phyloP scores from a whole-genome alignment of 306 rosid genomes.

The Chamaecrista fasciculata region DNA sequence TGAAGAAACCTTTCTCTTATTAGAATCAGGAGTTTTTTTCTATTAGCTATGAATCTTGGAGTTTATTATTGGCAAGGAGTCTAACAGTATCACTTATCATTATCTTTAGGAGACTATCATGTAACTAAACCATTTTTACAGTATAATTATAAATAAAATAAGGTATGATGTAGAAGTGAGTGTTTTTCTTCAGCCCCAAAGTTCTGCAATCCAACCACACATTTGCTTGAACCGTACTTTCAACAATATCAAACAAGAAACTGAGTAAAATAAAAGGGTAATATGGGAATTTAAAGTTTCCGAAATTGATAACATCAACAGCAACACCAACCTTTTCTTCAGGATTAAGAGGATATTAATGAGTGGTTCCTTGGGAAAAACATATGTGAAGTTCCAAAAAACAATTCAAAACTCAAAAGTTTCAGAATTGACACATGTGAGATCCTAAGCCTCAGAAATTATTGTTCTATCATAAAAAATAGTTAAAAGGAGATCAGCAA shows the following conservation, averaged over 20 bases:
- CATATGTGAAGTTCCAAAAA: no score
- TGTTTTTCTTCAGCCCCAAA: not conserved
- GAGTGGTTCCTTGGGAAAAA: no score
- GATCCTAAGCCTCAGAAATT: not conserved
- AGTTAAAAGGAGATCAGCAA: not conserved
- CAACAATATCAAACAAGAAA: not conserved
- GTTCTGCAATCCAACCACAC: not conserved
- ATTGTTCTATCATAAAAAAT: not conserved
- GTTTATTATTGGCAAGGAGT: no score
- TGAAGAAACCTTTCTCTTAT: not conserved
- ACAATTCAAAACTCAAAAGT: no score
- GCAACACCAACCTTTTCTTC: not conserved
- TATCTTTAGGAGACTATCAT: not conserved
- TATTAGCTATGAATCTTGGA: no score
- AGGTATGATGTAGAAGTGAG: not conserved
- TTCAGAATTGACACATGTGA: not conserved
- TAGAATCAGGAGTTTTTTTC: not conserved
- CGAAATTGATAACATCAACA: not conserved
- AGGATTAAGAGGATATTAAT: not conserved
- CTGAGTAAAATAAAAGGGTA: not conserved
- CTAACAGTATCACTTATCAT: not conserved
- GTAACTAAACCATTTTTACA: not conserved
- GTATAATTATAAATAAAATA: not conserved
- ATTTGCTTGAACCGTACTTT: not conserved
- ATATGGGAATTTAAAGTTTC: not conserved